These are phyloP conservation scores for Diversispora epigaea DNA, from an alignment of 192 early-diverging fungal genomes.

Conservation along the genomic window DNA sequence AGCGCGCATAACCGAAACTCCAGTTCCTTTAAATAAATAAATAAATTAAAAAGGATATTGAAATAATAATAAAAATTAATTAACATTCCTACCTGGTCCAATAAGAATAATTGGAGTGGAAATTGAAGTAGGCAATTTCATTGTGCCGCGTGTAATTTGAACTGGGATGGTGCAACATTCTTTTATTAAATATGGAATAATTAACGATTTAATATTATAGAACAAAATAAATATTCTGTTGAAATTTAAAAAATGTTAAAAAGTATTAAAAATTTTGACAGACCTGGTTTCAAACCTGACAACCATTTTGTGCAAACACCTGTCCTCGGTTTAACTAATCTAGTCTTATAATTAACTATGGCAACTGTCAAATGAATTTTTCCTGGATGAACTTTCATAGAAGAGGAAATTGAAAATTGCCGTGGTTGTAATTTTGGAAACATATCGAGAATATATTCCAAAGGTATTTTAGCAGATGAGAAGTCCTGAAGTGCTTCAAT, in stretches of 20 bases:
- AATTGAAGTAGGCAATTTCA: constrained; percentile 59
- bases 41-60: constrained; percentile 4
- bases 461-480: constrained; percentile 65
- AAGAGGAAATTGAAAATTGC: constrained; percentile 85
- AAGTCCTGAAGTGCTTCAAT: constrained; percentile 88
- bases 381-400: constrained; percentile 36
- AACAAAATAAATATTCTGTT: neutral
- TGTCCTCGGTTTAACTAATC: constrained; percentile 64
- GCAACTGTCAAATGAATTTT: constrained; percentile 53
- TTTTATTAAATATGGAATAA: neutral
- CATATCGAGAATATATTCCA: constrained; percentile 81
- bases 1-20: constrained; percentile 89
- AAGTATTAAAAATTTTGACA: constrained; percentile 32
- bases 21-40: constrained; percentile 61
- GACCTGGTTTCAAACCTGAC: constrained; percentile 44
- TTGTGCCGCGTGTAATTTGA: constrained; percentile 62
- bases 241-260: neutral
- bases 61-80: neutral
- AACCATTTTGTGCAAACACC: constrained; percentile 89
- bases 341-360: constrained; percentile 84
- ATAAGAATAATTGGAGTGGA: constrained; percentile 71
- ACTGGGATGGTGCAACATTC: constrained; percentile 38
- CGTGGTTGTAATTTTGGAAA: constrained; percentile 79
- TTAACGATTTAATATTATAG: neutral
- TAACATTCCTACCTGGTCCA: constrained; percentile 63